Evolutionary conservation across 164 flowering plant genomes (phyloP).

Genomic region (Paratinospora sagittata): DNA sequence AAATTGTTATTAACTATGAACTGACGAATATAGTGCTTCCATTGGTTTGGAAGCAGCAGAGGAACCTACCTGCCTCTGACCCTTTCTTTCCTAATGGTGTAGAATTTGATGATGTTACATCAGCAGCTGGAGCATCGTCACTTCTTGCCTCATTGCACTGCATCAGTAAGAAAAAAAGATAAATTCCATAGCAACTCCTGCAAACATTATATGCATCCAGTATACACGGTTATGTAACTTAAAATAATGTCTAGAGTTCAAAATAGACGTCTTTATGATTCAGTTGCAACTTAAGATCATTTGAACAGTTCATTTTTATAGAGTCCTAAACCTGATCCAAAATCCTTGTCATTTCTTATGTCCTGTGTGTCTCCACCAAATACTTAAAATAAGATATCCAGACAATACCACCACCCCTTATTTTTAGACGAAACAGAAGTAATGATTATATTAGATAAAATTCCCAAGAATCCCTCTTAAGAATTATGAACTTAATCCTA

Average conservation of each 20-base stretch:
- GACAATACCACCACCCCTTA: background rate
- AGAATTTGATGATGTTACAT: slow-evolving; percentile 53
- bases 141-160: slow-evolving; percentile 87
- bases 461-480: background rate
- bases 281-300: background rate
- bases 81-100: slow-evolving; percentile 61
- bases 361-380: background rate
- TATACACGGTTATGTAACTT: background rate
- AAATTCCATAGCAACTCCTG: background rate
- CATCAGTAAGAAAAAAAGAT: slow-evolving; percentile 9
- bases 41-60: slow-evolving; percentile 3
- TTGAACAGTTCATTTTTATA: background rate
- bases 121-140: slow-evolving; percentile 94
- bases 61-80: slow-evolving; percentile 68
- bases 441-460: background rate
- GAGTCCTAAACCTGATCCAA: background rate
- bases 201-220: background rate
- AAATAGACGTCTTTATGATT: no score
- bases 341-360: background rate
- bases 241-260: background rate
- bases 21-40: background rate
- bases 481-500: background rate
- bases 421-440: no score
- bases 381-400: background rate
- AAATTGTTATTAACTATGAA: background rate